Conservation (phyloP, 352 stramenopile genomes). For the Globisporangium paroecandrum region DNA sequence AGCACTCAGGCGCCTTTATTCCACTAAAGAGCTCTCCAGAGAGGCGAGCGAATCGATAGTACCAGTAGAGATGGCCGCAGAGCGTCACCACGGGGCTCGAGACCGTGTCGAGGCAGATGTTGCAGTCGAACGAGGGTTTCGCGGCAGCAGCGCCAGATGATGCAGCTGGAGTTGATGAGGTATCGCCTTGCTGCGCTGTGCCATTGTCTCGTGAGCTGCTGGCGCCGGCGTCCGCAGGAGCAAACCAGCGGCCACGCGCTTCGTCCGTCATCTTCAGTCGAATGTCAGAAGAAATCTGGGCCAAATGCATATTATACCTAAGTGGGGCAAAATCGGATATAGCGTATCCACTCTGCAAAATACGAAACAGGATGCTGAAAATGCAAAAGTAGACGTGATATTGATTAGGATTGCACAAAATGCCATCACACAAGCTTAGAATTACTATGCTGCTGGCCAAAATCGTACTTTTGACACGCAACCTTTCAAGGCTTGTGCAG, state of each 20-base stretch:
- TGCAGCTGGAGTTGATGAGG: neutral
- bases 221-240: neutral
- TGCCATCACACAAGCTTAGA: neutral
- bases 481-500: neutral
- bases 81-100: slow-evolving; percentile 86
- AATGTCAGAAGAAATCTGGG: neutral
- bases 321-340: neutral
- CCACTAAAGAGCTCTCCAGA: neutral
- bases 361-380: neutral
- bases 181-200: neutral
- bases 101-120: slow-evolving; percentile 87
- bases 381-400: neutral
- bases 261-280: slow-evolving; percentile 5
- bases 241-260: slow-evolving; percentile 9
- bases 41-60: neutral
- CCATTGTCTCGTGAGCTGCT: neutral
- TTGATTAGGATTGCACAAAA: neutral
- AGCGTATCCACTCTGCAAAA: neutral
- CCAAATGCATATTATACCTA: neutral
- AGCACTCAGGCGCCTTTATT: neutral
- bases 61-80: slow-evolving; percentile 91
- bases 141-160: neutral
- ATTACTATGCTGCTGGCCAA: neutral
- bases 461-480: neutral
- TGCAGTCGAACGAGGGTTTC: slow-evolving; percentile 76